Percentiles rank a stretch among this genome's conserved stretches.
phyloP scores from a whole-genome alignment of 1,139 yeast species.

The Diutina siamensis region DNA sequence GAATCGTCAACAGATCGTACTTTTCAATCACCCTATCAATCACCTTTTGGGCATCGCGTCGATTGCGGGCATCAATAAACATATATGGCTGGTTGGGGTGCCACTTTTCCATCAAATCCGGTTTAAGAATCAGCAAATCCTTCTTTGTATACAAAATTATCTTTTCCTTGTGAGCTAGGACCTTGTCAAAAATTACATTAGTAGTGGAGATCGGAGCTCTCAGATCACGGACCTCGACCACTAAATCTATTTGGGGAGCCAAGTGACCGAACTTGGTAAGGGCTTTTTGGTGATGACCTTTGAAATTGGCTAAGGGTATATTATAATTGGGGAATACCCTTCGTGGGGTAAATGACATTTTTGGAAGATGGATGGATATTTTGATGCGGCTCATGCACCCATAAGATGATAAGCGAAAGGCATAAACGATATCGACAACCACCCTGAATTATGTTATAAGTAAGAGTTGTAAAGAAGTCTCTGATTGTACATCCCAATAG shows the following conservation, averaged over 20 bases:
- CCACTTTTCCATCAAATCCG: constrained; percentile 35
- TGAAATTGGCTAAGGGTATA: constrained; percentile 66
- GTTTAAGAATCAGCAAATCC: constrained; percentile 34
- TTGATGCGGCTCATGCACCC: neutral
- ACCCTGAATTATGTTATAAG: no score
- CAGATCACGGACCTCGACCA: constrained; percentile 77
- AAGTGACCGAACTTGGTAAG: constrained; percentile 55
- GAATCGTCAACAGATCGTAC: constrained; percentile 37
- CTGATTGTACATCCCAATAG: no score
- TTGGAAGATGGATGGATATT: neutral
- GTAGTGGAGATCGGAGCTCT: constrained; percentile 82
- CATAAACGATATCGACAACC: no score
- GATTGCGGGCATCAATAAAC: constrained; percentile 48
- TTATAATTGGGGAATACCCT: constrained; percentile 54
- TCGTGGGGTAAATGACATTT: constrained; percentile 33
- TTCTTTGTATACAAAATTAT: constrained; percentile 59
- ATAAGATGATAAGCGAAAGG: neutral
- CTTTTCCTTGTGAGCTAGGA: constrained; percentile 47
- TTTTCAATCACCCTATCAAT: constrained; percentile 36
- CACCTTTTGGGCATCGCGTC: constrained; percentile 39
- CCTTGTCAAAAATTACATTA: constrained; percentile 67
- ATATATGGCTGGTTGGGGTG: constrained; percentile 45
- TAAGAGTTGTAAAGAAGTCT: no score
- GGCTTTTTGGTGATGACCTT: constrained; percentile 86
- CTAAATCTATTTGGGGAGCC: constrained; percentile 71